A percentile compares a stretch with the other conserved stretches of the same genome.
These are phyloP conservation scores for Orbilia quercus DNA, from an alignment of 2,329 filamentous ascomycete genomes.

Conservation along the genomic window DNA sequence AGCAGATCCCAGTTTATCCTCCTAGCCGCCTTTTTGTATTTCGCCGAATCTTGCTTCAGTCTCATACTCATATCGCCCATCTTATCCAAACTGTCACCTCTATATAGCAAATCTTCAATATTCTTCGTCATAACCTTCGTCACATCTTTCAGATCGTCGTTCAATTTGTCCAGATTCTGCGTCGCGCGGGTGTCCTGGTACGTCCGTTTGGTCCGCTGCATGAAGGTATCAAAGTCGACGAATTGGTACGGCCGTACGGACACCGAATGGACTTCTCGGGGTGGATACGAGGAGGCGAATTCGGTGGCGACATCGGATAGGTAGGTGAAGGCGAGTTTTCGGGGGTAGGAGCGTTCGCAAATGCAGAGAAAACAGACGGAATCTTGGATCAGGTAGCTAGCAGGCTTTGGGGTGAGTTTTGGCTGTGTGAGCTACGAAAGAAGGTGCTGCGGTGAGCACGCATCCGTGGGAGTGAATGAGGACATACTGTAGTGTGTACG, in stretches of 20 bases:
- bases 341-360: constrained; percentile 91
- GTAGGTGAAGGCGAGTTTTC: constrained; percentile 98
- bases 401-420: constrained; percentile 37
- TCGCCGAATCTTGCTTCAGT: constrained; percentile 89
- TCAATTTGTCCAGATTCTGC: constrained; percentile 92
- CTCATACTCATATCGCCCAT: constrained; percentile 95
- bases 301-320: constrained; percentile 90
- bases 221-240: constrained; percentile 98
- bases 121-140: constrained; percentile 99
- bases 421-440: constrained; percentile 22
- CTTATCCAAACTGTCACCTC: constrained; percentile 91
- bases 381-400: constrained; percentile 83
- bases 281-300: constrained; percentile 86
- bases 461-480: constrained; percentile 2
- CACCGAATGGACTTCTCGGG: constrained; percentile 77
- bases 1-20: constrained; percentile 98
- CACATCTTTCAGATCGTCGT: constrained; percentile 96
- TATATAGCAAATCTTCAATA: constrained; percentile 95
- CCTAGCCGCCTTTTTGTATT: constrained; percentile 91
- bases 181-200: constrained; percentile 92
- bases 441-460: not conserved
- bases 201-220: constrained; percentile 88
- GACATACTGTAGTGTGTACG: constrained; percentile 84
- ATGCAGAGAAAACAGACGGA: constrained; percentile 93
- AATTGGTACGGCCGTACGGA: constrained; percentile 90